phyloP scores from a whole-genome alignment of 2,329 filamentous ascomycete genomes.

The Paracoccidioides brasiliensis region DNA sequence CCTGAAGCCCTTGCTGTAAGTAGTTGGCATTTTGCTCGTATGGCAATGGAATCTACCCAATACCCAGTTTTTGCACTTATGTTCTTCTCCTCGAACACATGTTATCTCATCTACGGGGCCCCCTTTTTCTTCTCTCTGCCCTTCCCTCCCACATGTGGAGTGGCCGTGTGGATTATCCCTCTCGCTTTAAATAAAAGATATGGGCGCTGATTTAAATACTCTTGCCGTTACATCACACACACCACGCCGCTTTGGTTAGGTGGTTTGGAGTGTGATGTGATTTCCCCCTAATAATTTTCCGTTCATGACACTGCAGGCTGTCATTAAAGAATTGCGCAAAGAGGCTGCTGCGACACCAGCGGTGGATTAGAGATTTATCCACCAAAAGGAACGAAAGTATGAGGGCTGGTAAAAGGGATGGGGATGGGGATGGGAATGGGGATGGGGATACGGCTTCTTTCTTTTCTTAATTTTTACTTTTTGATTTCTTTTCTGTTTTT shows the following conservation, averaged over 20 bases:
- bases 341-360: conserved; percentile 19
- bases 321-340: conserved; percentile 35
- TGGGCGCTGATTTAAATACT: not conserved
- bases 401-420: no score
- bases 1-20: conserved; percentile 86
- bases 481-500: not conserved
- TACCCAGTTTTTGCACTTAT: not conserved
- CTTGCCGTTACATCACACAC: no score
- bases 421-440: no score
- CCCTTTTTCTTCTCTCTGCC: no score
- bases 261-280: no score
- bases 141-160: no score
- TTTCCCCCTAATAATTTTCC: no score
- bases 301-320: conserved; percentile 20
- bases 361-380: not conserved
- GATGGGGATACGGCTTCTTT: not conserved
- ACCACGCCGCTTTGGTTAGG: no score
- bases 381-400: no score
- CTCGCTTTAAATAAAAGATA: not conserved
- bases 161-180: no score
- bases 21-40: not conserved
- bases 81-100: not conserved
- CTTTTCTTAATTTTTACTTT: not conserved
- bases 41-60: not conserved
- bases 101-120: no score